A percentile compares a stretch with the other conserved stretches of the same genome.
phyloP scores from a whole-genome alignment of 768 basidiomycete genomes.

The Candolleomyces eurysporus region DNA sequence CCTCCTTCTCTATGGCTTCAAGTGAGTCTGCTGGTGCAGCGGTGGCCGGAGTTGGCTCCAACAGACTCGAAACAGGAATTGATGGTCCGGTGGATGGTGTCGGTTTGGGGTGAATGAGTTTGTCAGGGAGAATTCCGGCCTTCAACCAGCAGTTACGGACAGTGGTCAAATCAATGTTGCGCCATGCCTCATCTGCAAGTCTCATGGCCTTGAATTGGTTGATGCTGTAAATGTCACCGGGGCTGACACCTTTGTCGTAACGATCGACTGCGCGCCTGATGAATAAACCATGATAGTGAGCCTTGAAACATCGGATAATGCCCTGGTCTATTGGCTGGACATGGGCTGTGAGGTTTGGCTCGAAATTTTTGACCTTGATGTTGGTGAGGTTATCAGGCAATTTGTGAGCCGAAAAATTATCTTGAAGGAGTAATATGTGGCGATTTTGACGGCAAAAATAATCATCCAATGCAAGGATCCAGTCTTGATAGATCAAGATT shows the following conservation, averaged over 20 bases:
- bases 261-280: slow-evolving; percentile 25
- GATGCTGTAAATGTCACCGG: slow-evolving; percentile 30
- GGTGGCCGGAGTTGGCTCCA: no score
- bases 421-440: slow-evolving; percentile 24
- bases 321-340: slow-evolving; percentile 28
- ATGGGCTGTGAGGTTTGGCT: slow-evolving; percentile 27
- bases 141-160: slow-evolving; percentile 32
- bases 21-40: no score
- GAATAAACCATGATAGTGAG: slow-evolving; percentile 21
- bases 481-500: slow-evolving; percentile 25
- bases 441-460: slow-evolving; percentile 16
- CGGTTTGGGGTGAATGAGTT: no score
- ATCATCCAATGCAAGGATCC: slow-evolving; percentile 25
- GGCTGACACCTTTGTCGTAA: slow-evolving; percentile 22
- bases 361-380: slow-evolving; percentile 19
- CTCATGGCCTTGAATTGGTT: slow-evolving; percentile 32
- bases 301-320: slow-evolving; percentile 27
- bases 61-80: no score
- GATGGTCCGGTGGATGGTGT: no score
- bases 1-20: no score
- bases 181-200: slow-evolving; percentile 25
- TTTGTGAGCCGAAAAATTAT: slow-evolving; percentile 24
- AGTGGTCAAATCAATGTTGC: slow-evolving; percentile 15
- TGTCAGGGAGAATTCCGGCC: slow-evolving; percentile 21
- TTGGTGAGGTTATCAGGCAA: slow-evolving; percentile 13